Percentiles rank a stretch among this genome's conserved stretches.
These are phyloP conservation scores for Prunus padus DNA, from an alignment of 306 rosid species.

Conservation along the genomic window DNA sequence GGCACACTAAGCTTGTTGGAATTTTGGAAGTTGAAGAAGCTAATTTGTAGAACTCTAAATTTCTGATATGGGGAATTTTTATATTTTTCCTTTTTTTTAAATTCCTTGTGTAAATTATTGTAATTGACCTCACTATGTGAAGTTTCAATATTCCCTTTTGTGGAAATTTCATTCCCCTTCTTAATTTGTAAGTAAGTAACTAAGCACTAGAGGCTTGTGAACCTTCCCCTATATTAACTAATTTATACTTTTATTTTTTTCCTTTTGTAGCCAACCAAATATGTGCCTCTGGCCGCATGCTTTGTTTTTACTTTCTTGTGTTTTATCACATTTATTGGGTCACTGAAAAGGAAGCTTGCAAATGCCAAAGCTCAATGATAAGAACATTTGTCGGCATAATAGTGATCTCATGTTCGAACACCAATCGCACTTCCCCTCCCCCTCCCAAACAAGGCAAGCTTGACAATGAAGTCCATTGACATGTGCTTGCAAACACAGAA, in stretches of 20 bases:
- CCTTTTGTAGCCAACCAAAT: not conserved
- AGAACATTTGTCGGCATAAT: too few relatives aligned
- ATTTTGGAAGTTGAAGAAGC: conserved; percentile 60
- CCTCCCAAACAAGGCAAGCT: too few relatives aligned
- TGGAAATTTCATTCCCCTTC: conserved; percentile 43
- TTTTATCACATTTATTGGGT: not conserved
- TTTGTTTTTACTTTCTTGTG: not conserved
- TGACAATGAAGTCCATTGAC: not conserved
- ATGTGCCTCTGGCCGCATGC: not conserved
- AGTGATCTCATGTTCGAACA: too few relatives aligned
- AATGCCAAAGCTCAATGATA: not conserved
- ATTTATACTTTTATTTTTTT: conserved; percentile 25
- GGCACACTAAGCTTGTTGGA: conserved; percentile 30
- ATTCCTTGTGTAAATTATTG: conserved; percentile 59
- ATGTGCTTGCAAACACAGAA: not conserved
- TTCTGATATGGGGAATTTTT: conserved; percentile 26
- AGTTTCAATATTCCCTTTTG: conserved; percentile 39
- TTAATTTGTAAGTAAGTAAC: conserved; percentile 40
- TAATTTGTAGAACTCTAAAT: conserved; percentile 35
- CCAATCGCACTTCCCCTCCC: too few relatives aligned
- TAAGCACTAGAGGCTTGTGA: conserved; percentile 45
- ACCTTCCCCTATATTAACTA: conserved; percentile 38
- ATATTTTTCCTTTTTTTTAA: not conserved
- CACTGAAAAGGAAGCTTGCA: not conserved
- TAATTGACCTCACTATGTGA: conserved; percentile 52